Evolutionary conservation across 2,329 filamentous ascomycete species (phyloP).

Genomic region (Scleromitrula shiraiana): DNA sequence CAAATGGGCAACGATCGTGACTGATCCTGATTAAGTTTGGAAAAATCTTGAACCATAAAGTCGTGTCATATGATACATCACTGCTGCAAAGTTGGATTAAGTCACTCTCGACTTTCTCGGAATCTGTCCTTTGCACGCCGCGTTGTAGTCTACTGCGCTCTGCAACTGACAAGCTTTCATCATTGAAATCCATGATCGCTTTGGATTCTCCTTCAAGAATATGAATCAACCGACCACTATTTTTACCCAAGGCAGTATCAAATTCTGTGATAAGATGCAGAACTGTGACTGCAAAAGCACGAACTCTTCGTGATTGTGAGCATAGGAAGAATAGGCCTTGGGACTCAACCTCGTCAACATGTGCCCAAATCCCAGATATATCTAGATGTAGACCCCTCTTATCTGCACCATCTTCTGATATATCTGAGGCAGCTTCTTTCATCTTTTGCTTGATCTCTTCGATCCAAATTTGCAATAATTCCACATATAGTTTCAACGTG

Average conservation of each 20-base stretch:
- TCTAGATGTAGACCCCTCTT: slow-evolving; percentile 73
- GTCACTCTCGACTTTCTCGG: slow-evolving; percentile 60
- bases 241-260: slow-evolving; percentile 76
- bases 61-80: slow-evolving; percentile 88
- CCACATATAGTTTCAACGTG: slow-evolving; percentile 85
- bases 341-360: slow-evolving; percentile 94
- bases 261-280: slow-evolving; percentile 89
- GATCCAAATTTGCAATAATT: slow-evolving; percentile 93
- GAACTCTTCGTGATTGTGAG: slow-evolving; percentile 84
- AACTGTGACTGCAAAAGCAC: slow-evolving; percentile 86
- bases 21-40: slow-evolving; percentile 88
- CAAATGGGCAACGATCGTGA: slow-evolving; percentile 84
- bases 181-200: slow-evolving; percentile 83
- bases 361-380: slow-evolving; percentile 78
- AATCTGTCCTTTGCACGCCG: slow-evolving; percentile 76
- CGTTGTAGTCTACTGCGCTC: slow-evolving; percentile 88
- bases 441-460: slow-evolving; percentile 88
- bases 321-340: slow-evolving; percentile 96
- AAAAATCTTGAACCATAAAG: slow-evolving; percentile 96
- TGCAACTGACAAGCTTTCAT: slow-evolving; percentile 83
- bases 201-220: slow-evolving; percentile 87
- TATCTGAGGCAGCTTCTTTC: slow-evolving; percentile 60
- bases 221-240: slow-evolving; percentile 69
- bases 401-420: slow-evolving; percentile 55
- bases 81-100: slow-evolving; percentile 92